Evolutionary conservation across 2,329 filamentous ascomycete genomes (phyloP), one percentile per base, ranked within the genome.

Genomic region (Ophiobolus disseminans): DNA sequence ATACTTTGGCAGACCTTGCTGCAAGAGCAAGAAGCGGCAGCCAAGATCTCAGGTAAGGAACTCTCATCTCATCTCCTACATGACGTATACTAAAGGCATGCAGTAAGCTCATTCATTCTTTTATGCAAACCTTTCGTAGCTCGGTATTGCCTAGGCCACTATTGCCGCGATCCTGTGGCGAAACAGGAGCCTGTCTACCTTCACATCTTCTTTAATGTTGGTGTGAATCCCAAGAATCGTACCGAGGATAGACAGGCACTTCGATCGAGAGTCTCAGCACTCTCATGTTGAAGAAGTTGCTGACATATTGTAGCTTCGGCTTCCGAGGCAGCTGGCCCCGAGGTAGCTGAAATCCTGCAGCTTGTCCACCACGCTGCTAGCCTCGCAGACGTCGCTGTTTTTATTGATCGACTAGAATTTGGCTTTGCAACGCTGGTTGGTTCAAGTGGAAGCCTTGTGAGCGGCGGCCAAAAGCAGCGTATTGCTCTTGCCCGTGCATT

Each of bases 371-470:
- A 60, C 13, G 81, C 85, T 16, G 80, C 83, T 2, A 73, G 70
- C 10, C 74, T 86, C 21, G 85, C 86, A 0, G 84, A 88, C 66
- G 86, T 82, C 0, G 74, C 77, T 40, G 63, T 62, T 10, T 88
- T 86, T 62, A 84, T 84, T 56, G 72, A 76, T 34, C 72, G 68
- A 1, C 77, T 84, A 1, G 79, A 83, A 38, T 67, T 79, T 58
- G 75, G 78, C 28, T 68, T 78, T 7, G 77, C 75, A 3, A 75
- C 75, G 0, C 71, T 76, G 3, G 80, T 85, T 2, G 84, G 84
- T 2, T 75, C 77, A 5, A 76, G 75, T 9, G 83, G 83, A 20
- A 78, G 77, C 26, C 75, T 83, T 5, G 73, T 86, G 23, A 83
- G 80, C 38, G 83, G 84, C 44, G 75, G 74, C 0, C 84, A 87